Evolutionary conservation across 805 yeast species (phyloP), one percentile per base, ranked within the genome.

Genomic region (Kodamaea fukazawae): DNA sequence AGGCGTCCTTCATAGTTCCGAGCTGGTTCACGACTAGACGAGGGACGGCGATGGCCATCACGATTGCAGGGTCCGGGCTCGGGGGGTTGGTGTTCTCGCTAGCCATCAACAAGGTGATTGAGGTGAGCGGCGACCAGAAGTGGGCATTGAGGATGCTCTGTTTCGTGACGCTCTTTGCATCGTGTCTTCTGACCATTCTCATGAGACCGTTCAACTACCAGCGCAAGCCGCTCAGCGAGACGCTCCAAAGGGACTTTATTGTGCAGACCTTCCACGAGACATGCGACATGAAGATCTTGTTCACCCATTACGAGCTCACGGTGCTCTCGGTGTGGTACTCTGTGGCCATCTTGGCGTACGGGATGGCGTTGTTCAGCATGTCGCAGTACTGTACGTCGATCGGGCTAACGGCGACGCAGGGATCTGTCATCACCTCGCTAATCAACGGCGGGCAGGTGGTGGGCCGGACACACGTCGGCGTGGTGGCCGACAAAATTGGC

Each of bases 81-180:
- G 82, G 81, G 4, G 81, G 81, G n/a, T 54, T 76, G 4, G 57
- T 68, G 13, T 74, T 67, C 51, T 67, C 78, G 7, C 61, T 76
- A 45, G 63, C 64, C 30, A 53, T 71, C 35, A 64, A 67, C 41
- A 54, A 57, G 37, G 53, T 76, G 31, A 65, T 73, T 30, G 53
- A 60, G 32, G 50, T 45, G 11, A 62, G 73, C 15, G 77, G 76
- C 1, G 60, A 64, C 46, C 68, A 63, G 33, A 49, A 52, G 28
- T 73, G 78, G 76, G 71, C 76, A 0, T 54, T 70, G 38, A 49
- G 78, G 43, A 55, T 65, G 43, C 53, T 60, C 14, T 77, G 67
- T 7, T 42, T 65, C 32, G 60, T 62, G 7, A 52, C 63, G 9
- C 47, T 63, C 32, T 55, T 53, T 20, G 45, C 58, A 5, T 48